A percentile compares a stretch with the other conserved stretches of the same genome.
Evolutionary conservation across 192 early-diverging fungal genomes (phyloP).

Genomic region (Backusella luteola): DNA sequence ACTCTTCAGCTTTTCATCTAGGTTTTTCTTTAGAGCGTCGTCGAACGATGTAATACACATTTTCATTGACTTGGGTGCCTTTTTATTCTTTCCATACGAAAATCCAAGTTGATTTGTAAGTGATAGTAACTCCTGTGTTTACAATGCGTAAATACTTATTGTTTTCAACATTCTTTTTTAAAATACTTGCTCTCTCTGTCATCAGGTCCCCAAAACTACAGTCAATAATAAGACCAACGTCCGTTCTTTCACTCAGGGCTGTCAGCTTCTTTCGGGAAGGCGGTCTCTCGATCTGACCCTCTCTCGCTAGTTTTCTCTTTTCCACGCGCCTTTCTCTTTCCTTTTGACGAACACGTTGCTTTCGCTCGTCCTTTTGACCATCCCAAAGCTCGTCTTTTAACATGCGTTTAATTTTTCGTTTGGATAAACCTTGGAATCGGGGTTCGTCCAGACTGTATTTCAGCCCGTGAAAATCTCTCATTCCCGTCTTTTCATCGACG

Average conservation of each 20-base stretch:
- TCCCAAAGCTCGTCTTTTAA: conserved; percentile 63
- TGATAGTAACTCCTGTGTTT: conserved; percentile 58
- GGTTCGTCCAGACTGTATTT: conserved; percentile 24
- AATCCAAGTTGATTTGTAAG: conserved; percentile 69
- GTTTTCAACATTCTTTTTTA: neutral
- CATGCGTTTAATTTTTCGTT: conserved; percentile 69
- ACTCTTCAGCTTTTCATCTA: conserved; percentile 36
- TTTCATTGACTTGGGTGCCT: conserved; percentile 48
- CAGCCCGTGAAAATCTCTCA: conserved; percentile 5
- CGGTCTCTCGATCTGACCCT: conserved; percentile 30
- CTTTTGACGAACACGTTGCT: conserved; percentile 43
- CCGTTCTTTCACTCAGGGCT: conserved; percentile 24
- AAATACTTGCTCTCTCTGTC: conserved; percentile 59
- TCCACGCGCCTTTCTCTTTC: conserved; percentile 46
- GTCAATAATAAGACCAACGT: conserved; percentile 74
- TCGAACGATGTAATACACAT: conserved; percentile 61
- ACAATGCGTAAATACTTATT: neutral
- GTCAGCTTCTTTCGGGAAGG: conserved; percentile 5
- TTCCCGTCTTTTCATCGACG: neutral
- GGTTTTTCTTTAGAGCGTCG: conserved; percentile 23
- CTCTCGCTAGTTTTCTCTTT: conserved; percentile 45
- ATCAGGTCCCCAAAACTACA: conserved; percentile 78
- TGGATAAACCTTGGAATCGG: conserved; percentile 54
- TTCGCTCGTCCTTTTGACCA: conserved; percentile 42
- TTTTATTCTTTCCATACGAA: conserved; percentile 72